These are phyloP conservation scores for Fusarium sambucinum DNA, from an alignment of 2,329 filamentous ascomycete genomes.

Conservation along the genomic window DNA sequence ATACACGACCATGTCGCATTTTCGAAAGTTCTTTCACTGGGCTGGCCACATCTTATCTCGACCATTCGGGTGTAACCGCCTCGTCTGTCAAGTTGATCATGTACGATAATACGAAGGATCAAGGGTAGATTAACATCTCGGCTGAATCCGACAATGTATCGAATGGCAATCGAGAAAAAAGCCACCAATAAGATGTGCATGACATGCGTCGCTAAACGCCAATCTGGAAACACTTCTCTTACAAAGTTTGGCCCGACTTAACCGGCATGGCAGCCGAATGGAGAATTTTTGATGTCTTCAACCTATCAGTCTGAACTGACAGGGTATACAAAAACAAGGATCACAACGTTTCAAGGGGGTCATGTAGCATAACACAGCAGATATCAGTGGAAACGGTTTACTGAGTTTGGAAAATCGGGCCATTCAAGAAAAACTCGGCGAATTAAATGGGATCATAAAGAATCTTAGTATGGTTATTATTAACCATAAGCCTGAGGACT, in stretches of 20 bases:
- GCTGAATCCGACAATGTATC: conserved; percentile 18
- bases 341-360: neutral
- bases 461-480: conserved; percentile 9
- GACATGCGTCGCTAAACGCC: conserved; percentile 7
- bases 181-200: neutral
- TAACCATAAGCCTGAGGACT: conserved; percentile 1
- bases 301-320: neutral
- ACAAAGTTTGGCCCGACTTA: conserved; percentile 7
- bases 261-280: conserved; percentile 3
- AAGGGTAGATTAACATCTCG: conserved; percentile 4
- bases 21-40: conserved; percentile 13
- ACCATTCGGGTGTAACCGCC: conserved; percentile 18
- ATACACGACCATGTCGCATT: conserved; percentile 21
- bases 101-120: neutral
- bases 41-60: conserved; percentile 21
- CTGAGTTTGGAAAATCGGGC: conserved; percentile 6
- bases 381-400: conserved; percentile 1
- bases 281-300: neutral
- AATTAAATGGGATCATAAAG: neutral
- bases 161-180: neutral
- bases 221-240: conserved; percentile 12
- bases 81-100: neutral
- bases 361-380: conserved; percentile 1
- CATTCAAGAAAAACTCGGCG: neutral
- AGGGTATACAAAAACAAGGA: neutral